phyloP scores from a whole-genome alignment of 2,329 filamentous ascomycete genomes.

The Cryphonectria carpinicola region DNA sequence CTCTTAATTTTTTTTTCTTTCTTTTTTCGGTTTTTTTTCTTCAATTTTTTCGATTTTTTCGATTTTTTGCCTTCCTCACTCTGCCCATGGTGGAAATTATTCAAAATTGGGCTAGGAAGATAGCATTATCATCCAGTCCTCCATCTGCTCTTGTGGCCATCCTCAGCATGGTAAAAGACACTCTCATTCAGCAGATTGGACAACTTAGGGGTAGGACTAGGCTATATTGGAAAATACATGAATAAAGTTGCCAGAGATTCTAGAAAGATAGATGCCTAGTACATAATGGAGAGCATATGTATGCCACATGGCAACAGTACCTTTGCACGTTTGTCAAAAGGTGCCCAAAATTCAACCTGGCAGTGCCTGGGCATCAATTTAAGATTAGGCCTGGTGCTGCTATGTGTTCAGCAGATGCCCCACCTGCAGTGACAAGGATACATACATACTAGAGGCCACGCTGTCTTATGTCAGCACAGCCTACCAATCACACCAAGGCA shows the following conservation, averaged over 20 bases:
- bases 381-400: background rate
- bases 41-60: too few relatives aligned
- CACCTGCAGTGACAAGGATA: background rate
- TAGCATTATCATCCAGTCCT: background rate
- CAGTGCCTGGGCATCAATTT: background rate
- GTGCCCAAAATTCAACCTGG: background rate
- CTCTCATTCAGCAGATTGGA: background rate
- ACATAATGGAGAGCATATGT: background rate
- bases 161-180: background rate
- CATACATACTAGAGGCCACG: background rate
- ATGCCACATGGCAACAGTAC: background rate
- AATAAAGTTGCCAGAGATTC: background rate
- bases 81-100: too few relatives aligned
- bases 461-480: background rate
- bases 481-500: slow-evolving; percentile 5
- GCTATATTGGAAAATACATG: background rate
- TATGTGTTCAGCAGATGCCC: background rate
- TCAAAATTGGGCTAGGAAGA: too few relatives aligned
- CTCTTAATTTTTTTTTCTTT: background rate
- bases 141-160: background rate
- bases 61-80: background rate
- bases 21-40: too few relatives aligned
- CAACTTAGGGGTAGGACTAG: too few relatives aligned
- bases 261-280: background rate
- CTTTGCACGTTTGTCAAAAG: background rate